Evolutionary conservation across 371 early-diverging fungal genomes (phyloP).

Genomic region (Rhizopus delemar): DNA sequence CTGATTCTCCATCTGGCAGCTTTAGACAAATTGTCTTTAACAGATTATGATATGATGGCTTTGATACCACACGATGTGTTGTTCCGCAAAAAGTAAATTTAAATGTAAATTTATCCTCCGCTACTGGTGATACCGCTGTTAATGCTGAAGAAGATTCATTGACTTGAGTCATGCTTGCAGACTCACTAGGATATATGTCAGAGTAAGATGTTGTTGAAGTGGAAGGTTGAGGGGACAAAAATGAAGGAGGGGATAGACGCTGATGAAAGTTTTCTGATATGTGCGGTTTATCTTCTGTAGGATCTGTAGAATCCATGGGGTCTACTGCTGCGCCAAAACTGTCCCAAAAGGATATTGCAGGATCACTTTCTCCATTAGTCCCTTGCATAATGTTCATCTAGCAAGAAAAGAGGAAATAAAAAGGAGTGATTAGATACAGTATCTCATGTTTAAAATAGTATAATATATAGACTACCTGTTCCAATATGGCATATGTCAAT

Average conservation of each 20-base stretch:
- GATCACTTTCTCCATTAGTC: slow-evolving; percentile 47
- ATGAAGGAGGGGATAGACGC: slow-evolving; percentile 26
- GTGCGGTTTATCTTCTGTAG: slow-evolving; percentile 45
- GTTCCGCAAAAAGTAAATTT: slow-evolving; percentile 71
- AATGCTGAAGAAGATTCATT: slow-evolving; percentile 35
- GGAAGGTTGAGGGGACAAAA: slow-evolving; percentile 42
- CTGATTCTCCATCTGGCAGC: slow-evolving; percentile 19
- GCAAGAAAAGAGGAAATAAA: not conserved
- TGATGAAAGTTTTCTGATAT: slow-evolving; percentile 32
- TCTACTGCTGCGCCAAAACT: slow-evolving; percentile 50
- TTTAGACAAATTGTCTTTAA: slow-evolving; percentile 51
- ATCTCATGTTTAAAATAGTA: not conserved
- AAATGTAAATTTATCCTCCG: slow-evolving; percentile 62
- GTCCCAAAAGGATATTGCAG: slow-evolving; percentile 54
- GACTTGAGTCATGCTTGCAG: slow-evolving; percentile 46
- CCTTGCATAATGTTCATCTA: slow-evolving; percentile 46
- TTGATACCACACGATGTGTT: slow-evolving; percentile 77
- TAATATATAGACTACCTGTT: not conserved
- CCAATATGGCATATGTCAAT: slow-evolving; percentile 77
- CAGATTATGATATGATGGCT: slow-evolving; percentile 48
- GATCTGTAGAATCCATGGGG: not conserved
- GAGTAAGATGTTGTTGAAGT: slow-evolving; percentile 46
- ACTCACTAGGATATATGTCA: slow-evolving; percentile 49
- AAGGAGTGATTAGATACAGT: too few species aligned
- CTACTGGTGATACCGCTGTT: slow-evolving; percentile 3